Percentiles rank a stretch among this genome's conserved stretches.
Evolutionary conservation across 192 early-diverging fungal genomes (phyloP).

Genomic region (Dissophora ornata): DNA sequence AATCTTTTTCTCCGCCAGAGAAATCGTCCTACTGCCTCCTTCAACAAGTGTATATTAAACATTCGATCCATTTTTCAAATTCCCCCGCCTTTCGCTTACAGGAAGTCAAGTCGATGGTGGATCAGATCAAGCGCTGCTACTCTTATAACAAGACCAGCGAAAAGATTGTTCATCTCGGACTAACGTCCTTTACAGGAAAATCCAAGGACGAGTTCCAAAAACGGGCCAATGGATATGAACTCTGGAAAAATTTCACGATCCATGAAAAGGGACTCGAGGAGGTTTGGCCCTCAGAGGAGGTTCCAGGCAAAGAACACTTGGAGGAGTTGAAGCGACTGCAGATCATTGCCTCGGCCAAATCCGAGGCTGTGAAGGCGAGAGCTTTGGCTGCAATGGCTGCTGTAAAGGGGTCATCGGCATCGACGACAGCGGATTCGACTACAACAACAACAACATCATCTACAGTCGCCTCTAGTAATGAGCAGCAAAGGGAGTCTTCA

Average conservation of each 20-base stretch:
- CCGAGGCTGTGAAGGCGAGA: conserved; percentile 36
- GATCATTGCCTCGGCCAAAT: conserved; percentile 26
- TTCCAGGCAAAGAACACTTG: conserved; percentile 46
- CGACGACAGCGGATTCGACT: neutral
- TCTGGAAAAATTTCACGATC: conserved; percentile 65
- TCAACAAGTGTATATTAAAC: too few relatives aligned
- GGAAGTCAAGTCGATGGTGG: conserved; percentile 76
- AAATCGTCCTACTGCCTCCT: too few relatives aligned
- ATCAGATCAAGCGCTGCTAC: conserved; percentile 83
- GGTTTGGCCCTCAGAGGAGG: conserved; percentile 54
- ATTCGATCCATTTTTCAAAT: too few relatives aligned
- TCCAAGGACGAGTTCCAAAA: conserved; percentile 61
- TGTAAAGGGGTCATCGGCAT: neutral
- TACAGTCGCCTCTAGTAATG: neutral
- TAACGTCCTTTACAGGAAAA: conserved; percentile 70
- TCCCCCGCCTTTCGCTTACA: conserved; percentile 15
- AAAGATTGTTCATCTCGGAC: conserved; percentile 63
- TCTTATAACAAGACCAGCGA: conserved; percentile 69
- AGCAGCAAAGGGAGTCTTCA: neutral
- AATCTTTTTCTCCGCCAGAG: neutral
- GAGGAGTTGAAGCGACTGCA: conserved; percentile 41
- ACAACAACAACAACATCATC: neutral
- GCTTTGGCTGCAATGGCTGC: conserved; percentile 16
- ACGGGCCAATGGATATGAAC: conserved; percentile 53
- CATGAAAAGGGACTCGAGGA: conserved; percentile 44